Percentiles rank a stretch among this genome's conserved stretches.
phyloP scores from a whole-genome alignment of 441 rosid genomes.

The Viola pubescens region DNA sequence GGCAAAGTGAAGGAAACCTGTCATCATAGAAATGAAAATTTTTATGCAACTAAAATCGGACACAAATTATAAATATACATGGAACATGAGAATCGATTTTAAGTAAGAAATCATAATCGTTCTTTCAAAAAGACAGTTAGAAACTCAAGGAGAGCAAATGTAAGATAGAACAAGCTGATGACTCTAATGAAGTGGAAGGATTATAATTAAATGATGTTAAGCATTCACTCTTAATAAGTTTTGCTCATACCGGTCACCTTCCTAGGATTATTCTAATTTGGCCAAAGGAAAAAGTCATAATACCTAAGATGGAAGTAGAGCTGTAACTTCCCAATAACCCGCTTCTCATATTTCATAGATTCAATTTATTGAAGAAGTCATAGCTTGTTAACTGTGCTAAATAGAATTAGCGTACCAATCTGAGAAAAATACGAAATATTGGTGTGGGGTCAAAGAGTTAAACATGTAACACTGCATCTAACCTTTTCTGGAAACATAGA shows the following conservation, averaged over 20 bases:
- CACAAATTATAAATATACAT: not conserved
- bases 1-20: constrained; percentile 79
- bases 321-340: not conserved
- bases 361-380: too few relatives aligned
- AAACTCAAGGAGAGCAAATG: not conserved
- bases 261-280: too few relatives aligned
- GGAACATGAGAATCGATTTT: not conserved
- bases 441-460: not conserved
- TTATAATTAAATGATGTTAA: too few relatives aligned
- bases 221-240: too few relatives aligned
- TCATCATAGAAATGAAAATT: not conserved
- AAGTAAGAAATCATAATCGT: not conserved
- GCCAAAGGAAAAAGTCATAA: too few relatives aligned
- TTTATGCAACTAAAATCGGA: not conserved
- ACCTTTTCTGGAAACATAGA: constrained; percentile 88
- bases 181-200: too few relatives aligned
- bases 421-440: not conserved
- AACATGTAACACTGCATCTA: constrained; percentile 12
- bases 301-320: not conserved
- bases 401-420: too few relatives aligned
- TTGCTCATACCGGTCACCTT: too few relatives aligned
- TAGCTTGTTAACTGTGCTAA: too few relatives aligned
- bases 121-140: not conserved
- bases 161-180: too few relatives aligned
- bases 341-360: not conserved